Evolutionary conservation across 2,329 filamentous ascomycete species (phyloP), one percentile per base, ranked within the genome.

Genomic region (Stachybotrys chlorohalonatus): DNA sequence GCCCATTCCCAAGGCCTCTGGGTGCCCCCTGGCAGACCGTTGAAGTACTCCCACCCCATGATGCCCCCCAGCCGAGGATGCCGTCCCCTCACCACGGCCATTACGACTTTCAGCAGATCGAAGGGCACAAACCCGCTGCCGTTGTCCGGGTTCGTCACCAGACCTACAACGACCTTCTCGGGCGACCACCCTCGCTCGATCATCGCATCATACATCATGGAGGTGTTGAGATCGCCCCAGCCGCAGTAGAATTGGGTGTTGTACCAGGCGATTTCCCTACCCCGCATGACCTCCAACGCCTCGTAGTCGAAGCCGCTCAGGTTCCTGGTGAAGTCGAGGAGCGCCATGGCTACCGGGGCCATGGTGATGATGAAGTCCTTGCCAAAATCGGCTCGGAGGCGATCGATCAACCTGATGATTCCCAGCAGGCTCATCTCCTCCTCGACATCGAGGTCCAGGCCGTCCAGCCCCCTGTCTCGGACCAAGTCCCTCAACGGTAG

Each of bases 11-110:
- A 93, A 0, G 89, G 88, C 54, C 77, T 72, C 11, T 75, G 73
- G 2, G 66, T 66, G 30, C 81, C 85, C 1, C 85, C 86, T 0
- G 89, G 87, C 55, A 84, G 68, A 54, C 86, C 83, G 73, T 95
- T 95, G 73, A 93, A 96, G 68, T 94, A 96, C 73, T 96, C 92
- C 92, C 92, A 96, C 2, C 90, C 90, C 85, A 94, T 94, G 7
- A 96, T 84, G 1, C 92, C 92, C 1, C 91, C 92, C 67, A 96
- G 94, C 1, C 74, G 73, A 1, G 81, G 80, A 62, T 89, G 89
- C 53, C 72, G 67, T 3, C 61, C 63, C n/a, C 68, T 64, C 31
- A 83, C 62, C 3, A 71, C 64, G 11, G 64, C 60, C 3, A 82
- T 64, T 0, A 78, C 75, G 7, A 64, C 57, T 1, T 70, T 70